Evolutionary conservation across 495 filamentous ascomycete genomes (phyloP), one percentile per base, ranked within the genome.

Genomic region (Glarea lozoyensis): DNA sequence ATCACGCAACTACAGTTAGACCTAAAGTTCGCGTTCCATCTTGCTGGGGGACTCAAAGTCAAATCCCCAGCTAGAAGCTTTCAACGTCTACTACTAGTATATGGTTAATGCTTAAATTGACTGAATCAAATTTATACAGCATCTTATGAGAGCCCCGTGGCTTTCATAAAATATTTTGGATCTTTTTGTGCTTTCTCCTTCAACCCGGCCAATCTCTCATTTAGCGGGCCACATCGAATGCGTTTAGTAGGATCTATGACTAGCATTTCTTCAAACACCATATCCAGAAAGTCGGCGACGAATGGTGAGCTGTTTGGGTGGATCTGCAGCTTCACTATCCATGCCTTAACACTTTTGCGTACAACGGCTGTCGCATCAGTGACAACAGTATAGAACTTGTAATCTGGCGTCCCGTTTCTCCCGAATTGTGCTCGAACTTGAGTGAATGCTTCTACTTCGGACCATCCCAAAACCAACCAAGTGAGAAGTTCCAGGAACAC

Each of bases 401-500:
- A 18, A 23, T 39, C 37, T 16, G 22, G 11, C 12, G 25, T 23
- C 3, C 37, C 37, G 25, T 39, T 22, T 7, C 6, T 4, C 4
- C 31, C 31, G 31, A 16, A 13, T 7, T 13, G 4, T 21, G 19
- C 38, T 29, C 38, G 23, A 6, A 2, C 9, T 1, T 41, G 7
- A 11, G 38, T 7, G 12, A 27, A 29, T 1, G 17, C 10, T 6
- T 36, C 12, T 6, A 39, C 24, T 30, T 34, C 1, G 4, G 17
- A 5, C 5, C 15, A 32, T 25, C 32, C 30, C 7, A 13, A 12
- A 30, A 32, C 4, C 12, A 46, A 23, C 52, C 52, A 54, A 13
- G 39, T 54, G 5, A 50, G 4, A n/a, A 54, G 52, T 38, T 68
- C 66, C 1, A 70, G 53, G 35, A 59, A 67, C 3, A 68, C 49